Conservation (phyloP, 805 yeast species). For the Metschnikowia matae region DNA sequence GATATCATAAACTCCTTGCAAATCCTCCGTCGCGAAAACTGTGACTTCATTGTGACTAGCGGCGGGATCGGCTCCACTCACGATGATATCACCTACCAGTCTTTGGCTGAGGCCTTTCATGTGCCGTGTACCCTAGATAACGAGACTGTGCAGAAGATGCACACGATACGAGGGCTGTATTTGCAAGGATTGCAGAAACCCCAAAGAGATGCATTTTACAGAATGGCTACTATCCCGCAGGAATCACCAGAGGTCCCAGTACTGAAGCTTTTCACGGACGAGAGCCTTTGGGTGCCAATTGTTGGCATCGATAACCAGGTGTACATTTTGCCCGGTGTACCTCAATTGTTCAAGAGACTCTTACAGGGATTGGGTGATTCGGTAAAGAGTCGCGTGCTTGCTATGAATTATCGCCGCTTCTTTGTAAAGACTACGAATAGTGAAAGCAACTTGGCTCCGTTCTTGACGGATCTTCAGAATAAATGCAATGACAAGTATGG, state of each 20-base stretch:
- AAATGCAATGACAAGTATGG: conserved; percentile 29
- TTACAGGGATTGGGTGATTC: conserved; percentile 41
- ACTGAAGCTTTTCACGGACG: conserved; percentile 39
- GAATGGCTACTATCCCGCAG: conserved; percentile 78
- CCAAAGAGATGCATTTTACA: conserved; percentile 56
- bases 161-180: conserved; percentile 37
- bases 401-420: conserved; percentile 35
- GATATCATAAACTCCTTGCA: conserved; percentile 57
- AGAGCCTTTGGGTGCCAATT: conserved; percentile 78
- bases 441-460: conserved; percentile 71
- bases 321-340: conserved; percentile 80
- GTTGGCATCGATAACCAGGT: conserved; percentile 63
- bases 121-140: conserved; percentile 49
- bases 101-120: conserved; percentile 62
- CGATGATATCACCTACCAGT: conserved; percentile 80
- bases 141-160: conserved; percentile 61
- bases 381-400: conserved; percentile 25
- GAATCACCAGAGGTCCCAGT: conserved; percentile 26
- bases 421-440: conserved; percentile 58
- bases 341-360: conserved; percentile 61
- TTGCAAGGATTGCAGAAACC: conserved; percentile 30
- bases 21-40: conserved; percentile 42
- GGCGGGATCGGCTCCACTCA: conserved; percentile 86
- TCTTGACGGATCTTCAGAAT: conserved; percentile 49
- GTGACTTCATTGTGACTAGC: conserved; percentile 67